Base-by-base conservation (phyloP, 345 rosid species). In the Erucastrum elatum region DNA sequence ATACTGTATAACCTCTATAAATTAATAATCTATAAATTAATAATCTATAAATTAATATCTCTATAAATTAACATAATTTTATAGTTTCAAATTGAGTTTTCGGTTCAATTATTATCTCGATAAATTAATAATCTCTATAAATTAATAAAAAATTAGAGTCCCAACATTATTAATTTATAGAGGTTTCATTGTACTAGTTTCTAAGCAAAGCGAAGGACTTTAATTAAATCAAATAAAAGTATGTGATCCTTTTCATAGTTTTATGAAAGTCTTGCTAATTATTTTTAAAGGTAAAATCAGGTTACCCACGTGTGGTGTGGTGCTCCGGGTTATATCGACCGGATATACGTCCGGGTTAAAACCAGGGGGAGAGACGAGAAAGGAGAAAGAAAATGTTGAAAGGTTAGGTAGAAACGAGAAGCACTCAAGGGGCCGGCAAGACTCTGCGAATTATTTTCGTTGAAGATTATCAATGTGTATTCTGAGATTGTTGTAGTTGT, bases 261-360 rank as follows among this genome's bases (percentile, higher is more conserved):
- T 55, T 9, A 65, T 5, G 29, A 35, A 31, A 6, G 16, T 35
- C 9, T 21, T 26, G 2, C 55, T 66, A 35, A 34, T 0, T 65
- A 2, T 46, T 0, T 41, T 41, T 1, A 10, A 41, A 41, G 10
- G 13, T 41, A 41, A 2, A 75, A 34, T 56, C 29, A 6, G 29
- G 51, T 31, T 4, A 35, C 39, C 72, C 73, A 58, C 3, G 4
- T 9, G 67, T 76, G 61, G 31, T 15, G n/a, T n/a, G 61, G 31
- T 15, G 44, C 0, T 26, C 80, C 71, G 75, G 71, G 71, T 77
- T 2, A 64, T 15, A 16, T 16, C 49, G 60, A 71, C 66, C 71
- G 53, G 72, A 66, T 39, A 29, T 6, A 66, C 30, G 35, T 34
- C 2, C 77, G 76, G 81, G 81, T 58, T 60, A 68, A 76, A 59